These are phyloP conservation scores for Cercospora berteroae DNA, from an alignment of 2,329 filamentous ascomycete genomes.

Conservation along the genomic window DNA sequence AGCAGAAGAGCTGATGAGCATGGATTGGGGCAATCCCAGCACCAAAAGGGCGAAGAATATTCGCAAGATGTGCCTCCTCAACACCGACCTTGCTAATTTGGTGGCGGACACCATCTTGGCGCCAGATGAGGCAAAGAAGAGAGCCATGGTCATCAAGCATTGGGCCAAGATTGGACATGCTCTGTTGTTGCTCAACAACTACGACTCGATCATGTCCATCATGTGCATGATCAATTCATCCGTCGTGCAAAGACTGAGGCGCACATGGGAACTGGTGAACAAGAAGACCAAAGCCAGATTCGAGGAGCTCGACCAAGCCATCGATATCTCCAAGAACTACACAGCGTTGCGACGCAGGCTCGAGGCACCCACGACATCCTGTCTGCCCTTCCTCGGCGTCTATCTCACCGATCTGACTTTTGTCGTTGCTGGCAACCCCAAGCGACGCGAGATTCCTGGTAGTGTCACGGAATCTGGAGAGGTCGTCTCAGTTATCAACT, in stretches of 20 bases:
- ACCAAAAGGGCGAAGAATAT: constrained; percentile 81
- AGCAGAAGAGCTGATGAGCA: constrained; percentile 85
- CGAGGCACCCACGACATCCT: constrained; percentile 77
- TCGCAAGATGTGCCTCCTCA: constrained; percentile 87
- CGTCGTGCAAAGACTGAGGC: constrained; percentile 80
- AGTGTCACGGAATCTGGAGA: constrained; percentile 57
- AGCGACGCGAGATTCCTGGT: constrained; percentile 71
- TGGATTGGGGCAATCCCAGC: constrained; percentile 90
- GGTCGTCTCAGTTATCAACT: constrained; percentile 83
- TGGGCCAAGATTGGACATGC: constrained; percentile 94
- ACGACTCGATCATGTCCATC: constrained; percentile 94
- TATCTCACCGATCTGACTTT: constrained; percentile 96
- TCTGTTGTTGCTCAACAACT: constrained; percentile 88
- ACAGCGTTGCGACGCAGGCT: constrained; percentile 79
- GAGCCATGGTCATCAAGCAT: constrained; percentile 87
- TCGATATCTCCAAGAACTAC: constrained; percentile 89
- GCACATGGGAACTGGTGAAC: constrained; percentile 88
- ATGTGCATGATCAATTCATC: constrained; percentile 92
- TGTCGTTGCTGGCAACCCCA: constrained; percentile 88
- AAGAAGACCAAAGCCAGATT: constrained; percentile 78
- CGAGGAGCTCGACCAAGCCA: constrained; percentile 75
- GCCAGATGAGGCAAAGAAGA: constrained; percentile 86
- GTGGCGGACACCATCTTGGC: constrained; percentile 91
- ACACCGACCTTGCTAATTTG: constrained; percentile 87
- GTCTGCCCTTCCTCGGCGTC: constrained; percentile 91